Percentiles rank a stretch among this genome's conserved stretches.
phyloP scores from a whole-genome alignment of 73 alveolate genomes.

The Blepharisma japonicum region DNA sequence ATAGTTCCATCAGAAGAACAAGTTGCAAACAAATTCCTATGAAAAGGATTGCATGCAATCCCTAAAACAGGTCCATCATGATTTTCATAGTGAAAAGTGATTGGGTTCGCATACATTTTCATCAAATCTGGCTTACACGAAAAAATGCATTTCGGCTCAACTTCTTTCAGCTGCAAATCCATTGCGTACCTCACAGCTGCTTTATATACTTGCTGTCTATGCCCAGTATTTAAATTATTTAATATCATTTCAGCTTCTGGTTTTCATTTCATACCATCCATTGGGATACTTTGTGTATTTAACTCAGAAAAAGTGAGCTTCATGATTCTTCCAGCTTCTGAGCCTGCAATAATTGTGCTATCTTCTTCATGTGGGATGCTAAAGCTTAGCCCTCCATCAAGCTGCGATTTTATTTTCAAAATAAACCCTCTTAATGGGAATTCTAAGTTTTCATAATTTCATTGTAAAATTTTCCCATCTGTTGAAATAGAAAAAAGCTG shows the following conservation, averaged over 20 bases:
- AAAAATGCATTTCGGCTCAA: constrained; percentile 47
- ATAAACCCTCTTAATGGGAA: constrained; percentile 57
- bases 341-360: constrained; percentile 49
- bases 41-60: constrained; percentile 53
- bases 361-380: constrained; percentile 46
- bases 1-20: constrained; percentile 52
- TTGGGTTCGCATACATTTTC: constrained; percentile 44
- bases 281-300: constrained; percentile 39
- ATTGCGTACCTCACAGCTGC: constrained; percentile 48
- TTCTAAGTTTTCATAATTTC: constrained; percentile 49
- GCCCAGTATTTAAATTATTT: constrained; percentile 41
- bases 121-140: constrained; percentile 56
- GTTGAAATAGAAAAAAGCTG: constrained; percentile 42
- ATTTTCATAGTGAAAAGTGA: constrained; percentile 49
- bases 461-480: constrained; percentile 58
- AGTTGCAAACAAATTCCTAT: constrained; percentile 41
- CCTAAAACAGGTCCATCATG: constrained; percentile 53
- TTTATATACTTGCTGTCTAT: constrained; percentile 42
- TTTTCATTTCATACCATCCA: constrained; percentile 37
- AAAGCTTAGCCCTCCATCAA: constrained; percentile 55
- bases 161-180: constrained; percentile 60
- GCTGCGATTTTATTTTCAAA: constrained; percentile 45
- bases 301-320: constrained; percentile 41
- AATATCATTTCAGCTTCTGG: constrained; percentile 44
- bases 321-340: constrained; percentile 59